phyloP scores from a whole-genome alignment of 1,139 yeast species.

The Candida sanyaensis region DNA sequence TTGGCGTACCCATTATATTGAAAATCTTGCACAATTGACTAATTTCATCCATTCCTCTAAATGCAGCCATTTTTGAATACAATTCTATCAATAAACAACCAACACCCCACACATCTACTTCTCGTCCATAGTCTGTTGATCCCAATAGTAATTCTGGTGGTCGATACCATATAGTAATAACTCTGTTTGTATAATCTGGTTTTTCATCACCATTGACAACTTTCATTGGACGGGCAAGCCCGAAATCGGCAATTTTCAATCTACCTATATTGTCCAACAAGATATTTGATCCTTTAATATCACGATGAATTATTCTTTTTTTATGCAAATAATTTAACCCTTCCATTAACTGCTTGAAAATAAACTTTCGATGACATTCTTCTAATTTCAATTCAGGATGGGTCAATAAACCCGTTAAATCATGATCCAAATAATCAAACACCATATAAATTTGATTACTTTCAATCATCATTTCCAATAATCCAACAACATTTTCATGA shows the following conservation, averaged over 20 bases:
- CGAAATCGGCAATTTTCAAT: slow-evolving; percentile 90
- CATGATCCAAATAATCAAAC: slow-evolving; percentile 92
- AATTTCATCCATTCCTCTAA: slow-evolving; percentile 88
- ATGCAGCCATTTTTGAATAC: slow-evolving; percentile 72
- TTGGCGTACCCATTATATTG: slow-evolving; percentile 86
- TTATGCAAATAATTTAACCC: slow-evolving; percentile 84
- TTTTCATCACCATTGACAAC: slow-evolving; percentile 51
- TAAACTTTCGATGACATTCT: slow-evolving; percentile 70
- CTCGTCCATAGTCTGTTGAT: slow-evolving; percentile 85
- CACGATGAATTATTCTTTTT: slow-evolving; percentile 83
- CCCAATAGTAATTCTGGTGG: slow-evolving; percentile 95
- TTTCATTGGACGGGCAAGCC: slow-evolving; percentile 83
- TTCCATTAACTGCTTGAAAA: slow-evolving; percentile 74
- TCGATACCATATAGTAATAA: slow-evolving; percentile 94
- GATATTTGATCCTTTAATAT: slow-evolving; percentile 91
- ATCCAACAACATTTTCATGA: slow-evolving; percentile 78
- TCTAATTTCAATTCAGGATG: slow-evolving; percentile 69
- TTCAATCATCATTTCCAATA: slow-evolving; percentile 90
- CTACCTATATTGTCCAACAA: slow-evolving; percentile 71
- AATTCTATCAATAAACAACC: slow-evolving; percentile 89
- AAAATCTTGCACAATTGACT: slow-evolving; percentile 79
- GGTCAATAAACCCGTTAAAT: slow-evolving; percentile 81
- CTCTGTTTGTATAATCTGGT: slow-evolving; percentile 88
- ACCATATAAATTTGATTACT: slow-evolving; percentile 81
- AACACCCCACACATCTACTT: slow-evolving; percentile 96